Evolutionary conservation across 164 flowering plant genomes (phyloP).

Genomic region (Chimonanthus praecox): DNA sequence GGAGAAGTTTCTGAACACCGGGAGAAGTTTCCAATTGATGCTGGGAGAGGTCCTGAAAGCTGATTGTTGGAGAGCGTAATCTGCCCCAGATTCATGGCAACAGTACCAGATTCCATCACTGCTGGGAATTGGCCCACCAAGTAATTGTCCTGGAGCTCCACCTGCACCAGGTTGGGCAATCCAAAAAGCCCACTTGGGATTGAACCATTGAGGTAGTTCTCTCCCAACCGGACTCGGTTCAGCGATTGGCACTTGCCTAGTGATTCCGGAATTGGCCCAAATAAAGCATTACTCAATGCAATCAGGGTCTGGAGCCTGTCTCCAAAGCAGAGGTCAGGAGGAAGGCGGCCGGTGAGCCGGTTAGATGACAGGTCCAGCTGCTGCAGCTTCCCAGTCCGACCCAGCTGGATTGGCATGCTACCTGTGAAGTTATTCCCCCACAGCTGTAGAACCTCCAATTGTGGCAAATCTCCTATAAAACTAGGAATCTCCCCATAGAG

Average conservation of each 20-base stretch:
- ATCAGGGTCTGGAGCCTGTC: slow-evolving; percentile 41
- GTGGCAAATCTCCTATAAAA: slow-evolving; percentile 44
- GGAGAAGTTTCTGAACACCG: slow-evolving; percentile 40
- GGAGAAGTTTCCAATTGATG: slow-evolving; percentile 46
- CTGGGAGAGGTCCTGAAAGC: slow-evolving; percentile 49
- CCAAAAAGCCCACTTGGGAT: slow-evolving; percentile 51
- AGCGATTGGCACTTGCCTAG: slow-evolving; percentile 50
- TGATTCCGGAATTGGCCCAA: slow-evolving; percentile 52
- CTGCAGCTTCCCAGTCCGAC: slow-evolving; percentile 23
- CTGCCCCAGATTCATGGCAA: slow-evolving; percentile 36
- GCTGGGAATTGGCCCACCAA: slow-evolving; percentile 36
- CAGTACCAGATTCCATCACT: slow-evolving; percentile 16
- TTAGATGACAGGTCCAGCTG: slow-evolving; percentile 57
- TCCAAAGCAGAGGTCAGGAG: slow-evolving; percentile 41
- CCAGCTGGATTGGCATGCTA: slow-evolving; percentile 28
- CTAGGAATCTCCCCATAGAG: slow-evolving; percentile 53
- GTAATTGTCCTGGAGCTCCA: slow-evolving; percentile 56
- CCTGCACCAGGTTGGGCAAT: slow-evolving; percentile 44
- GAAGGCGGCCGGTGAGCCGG: slow-evolving; percentile 53
- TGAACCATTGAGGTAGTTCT: slow-evolving; percentile 50
- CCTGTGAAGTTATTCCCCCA: slow-evolving; percentile 61
- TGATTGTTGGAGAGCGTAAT: slow-evolving; percentile 51
- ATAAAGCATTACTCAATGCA: slow-evolving; percentile 46
- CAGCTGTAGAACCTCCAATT: slow-evolving; percentile 49
- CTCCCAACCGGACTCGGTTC: slow-evolving; percentile 42